These are phyloP conservation scores for Diospyros lotus DNA, from an alignment of 148 eudicot species.

Conservation along the genomic window DNA sequence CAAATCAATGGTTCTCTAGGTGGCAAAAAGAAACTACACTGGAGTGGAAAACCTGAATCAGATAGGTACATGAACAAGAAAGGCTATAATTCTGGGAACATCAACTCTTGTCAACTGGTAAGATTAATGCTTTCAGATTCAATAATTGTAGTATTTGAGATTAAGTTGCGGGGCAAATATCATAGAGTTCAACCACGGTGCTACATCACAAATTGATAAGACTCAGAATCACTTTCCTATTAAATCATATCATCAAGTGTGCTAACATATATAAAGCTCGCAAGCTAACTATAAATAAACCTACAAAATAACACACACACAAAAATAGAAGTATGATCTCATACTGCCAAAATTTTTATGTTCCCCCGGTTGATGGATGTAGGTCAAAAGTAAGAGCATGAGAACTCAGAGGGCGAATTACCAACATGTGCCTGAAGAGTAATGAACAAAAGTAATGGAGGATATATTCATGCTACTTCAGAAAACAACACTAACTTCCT, in stretches of 20 bases:
- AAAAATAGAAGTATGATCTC: constrained; percentile 8
- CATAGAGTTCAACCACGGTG: background rate
- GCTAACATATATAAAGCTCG: background rate
- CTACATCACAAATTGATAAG: background rate
- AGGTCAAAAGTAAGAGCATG: background rate
- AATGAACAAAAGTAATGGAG: background rate
- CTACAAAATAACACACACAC: background rate
- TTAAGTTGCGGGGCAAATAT: background rate
- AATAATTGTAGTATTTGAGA: too few relatives aligned
- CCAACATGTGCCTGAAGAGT: background rate
- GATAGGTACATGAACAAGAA: too few relatives aligned
- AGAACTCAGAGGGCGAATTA: background rate
- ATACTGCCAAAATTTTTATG: constrained; percentile 17
- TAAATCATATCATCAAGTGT: constrained; percentile 1
- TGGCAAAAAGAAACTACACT: too few relatives aligned
- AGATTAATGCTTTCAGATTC: too few relatives aligned
- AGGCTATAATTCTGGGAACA: too few relatives aligned
- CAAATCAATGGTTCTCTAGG: too few relatives aligned
- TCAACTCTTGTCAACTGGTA: too few relatives aligned
- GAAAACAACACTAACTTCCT: constrained; percentile 61
- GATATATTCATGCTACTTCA: constrained; percentile 17
- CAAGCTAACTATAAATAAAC: background rate
- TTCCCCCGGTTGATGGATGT: constrained; percentile 10
- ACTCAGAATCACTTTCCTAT: background rate
- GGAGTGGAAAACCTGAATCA: too few relatives aligned